These are phyloP conservation scores for Phaseolus coccineus DNA, from an alignment of 331 rosid genomes.

Conservation along the genomic window DNA sequence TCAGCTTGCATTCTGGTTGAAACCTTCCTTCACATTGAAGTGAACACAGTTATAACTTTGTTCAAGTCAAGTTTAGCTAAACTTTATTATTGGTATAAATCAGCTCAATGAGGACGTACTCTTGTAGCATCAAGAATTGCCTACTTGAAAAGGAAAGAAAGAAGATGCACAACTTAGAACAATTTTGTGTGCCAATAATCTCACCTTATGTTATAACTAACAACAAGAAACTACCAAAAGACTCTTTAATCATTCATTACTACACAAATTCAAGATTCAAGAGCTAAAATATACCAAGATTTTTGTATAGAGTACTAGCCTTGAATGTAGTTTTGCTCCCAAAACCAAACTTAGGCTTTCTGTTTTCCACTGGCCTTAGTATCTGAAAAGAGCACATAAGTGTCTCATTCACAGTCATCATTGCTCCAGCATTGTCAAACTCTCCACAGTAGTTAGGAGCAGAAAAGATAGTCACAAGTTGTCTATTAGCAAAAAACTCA, in stretches of 20 bases:
- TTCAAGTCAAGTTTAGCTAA: slow-evolving; percentile 14
- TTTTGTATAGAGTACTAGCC: slow-evolving; percentile 47
- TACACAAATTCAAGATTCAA: not conserved
- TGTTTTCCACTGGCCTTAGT: slow-evolving; percentile 60
- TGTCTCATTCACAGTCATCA: slow-evolving; percentile 79
- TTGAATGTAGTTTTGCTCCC: slow-evolving; percentile 51
- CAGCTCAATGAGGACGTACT: slow-evolving; percentile 47
- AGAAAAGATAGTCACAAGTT: slow-evolving; percentile 77
- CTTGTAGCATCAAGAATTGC: slow-evolving; percentile 61
- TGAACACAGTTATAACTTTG: slow-evolving; percentile 21
- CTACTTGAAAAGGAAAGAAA: slow-evolving; percentile 40
- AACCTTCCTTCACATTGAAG: slow-evolving; percentile 35
- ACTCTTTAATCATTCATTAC: not conserved
- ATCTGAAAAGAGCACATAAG: slow-evolving; percentile 83
- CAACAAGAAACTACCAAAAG: not conserved
- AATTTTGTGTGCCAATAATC: not conserved
- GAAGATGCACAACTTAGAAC: not conserved
- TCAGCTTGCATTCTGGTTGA: not conserved
- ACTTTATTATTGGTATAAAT: slow-evolving; percentile 21
- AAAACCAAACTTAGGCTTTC: slow-evolving; percentile 62
- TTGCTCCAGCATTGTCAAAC: slow-evolving; percentile 90
- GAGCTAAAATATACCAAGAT: slow-evolving; percentile 50
- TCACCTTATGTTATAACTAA: not conserved
- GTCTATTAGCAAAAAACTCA: slow-evolving; percentile 73
- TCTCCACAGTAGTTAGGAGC: slow-evolving; percentile 99